Evolutionary conservation across 805 yeast genomes (phyloP).

Genomic region (Candida tibetensis): DNA sequence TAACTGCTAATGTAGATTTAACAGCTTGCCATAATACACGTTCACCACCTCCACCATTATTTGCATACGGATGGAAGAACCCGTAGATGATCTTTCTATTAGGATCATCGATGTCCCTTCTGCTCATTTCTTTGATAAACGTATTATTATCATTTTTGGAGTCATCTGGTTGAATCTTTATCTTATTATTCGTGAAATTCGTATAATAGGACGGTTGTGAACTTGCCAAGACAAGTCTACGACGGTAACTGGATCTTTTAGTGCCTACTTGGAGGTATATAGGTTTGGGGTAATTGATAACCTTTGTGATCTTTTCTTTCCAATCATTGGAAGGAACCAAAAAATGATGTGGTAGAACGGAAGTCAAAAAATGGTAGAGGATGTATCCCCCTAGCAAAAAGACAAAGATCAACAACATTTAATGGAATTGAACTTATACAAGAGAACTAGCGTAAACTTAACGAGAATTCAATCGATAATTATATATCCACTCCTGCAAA

Average conservation of each 20-base stretch:
- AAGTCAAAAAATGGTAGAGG: conserved; percentile 18
- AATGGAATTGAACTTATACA: no score
- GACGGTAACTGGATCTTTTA: conserved; percentile 39
- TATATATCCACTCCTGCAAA: no score
- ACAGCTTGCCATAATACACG: conserved; percentile 95
- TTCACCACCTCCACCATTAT: conserved; percentile 98
- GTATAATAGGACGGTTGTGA: conserved; percentile 37
- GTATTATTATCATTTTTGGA: conserved; percentile 14
- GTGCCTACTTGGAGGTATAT: conserved; percentile 34
- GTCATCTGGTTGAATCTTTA: conserved; percentile 33
- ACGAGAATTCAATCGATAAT: no score
- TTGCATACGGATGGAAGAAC: conserved; percentile 92
- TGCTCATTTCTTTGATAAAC: conserved; percentile 26
- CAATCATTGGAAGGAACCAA: conserved; percentile 40
- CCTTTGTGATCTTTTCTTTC: conserved; percentile 32
- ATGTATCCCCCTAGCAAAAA: conserved; percentile 12
- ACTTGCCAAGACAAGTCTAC: conserved; percentile 37
- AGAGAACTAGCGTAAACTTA: no score
- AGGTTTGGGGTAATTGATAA: conserved; percentile 31
- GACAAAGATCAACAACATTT: no score
- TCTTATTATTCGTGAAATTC: conserved; percentile 35
- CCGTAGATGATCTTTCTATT: conserved; percentile 58
- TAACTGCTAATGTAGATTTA: conserved; percentile 55
- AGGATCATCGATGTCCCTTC: conserved; percentile 35
- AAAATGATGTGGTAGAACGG: conserved; percentile 32